phyloP scores from a whole-genome alignment of 2,329 filamentous ascomycete species.

The Colletotrichum tropicicola region DNA sequence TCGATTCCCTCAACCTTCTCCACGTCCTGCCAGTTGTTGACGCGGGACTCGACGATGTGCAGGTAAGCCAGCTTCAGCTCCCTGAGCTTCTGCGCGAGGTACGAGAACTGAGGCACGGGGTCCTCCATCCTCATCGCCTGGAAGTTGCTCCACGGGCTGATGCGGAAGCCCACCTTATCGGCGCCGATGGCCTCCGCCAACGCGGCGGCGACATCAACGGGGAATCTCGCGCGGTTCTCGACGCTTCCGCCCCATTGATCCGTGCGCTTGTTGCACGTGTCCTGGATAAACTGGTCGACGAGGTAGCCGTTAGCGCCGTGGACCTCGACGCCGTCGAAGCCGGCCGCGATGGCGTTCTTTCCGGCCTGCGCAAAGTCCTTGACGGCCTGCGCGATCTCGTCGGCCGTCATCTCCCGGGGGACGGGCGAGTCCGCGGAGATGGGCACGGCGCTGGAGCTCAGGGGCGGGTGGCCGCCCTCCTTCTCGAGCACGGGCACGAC shows the following conservation, averaged over 20 bases:
- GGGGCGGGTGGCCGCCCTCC: constrained; percentile 38
- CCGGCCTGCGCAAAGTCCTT: constrained; percentile 62
- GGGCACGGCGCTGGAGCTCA: constrained; percentile 39
- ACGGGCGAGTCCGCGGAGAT: constrained; percentile 57
- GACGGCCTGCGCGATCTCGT: constrained; percentile 71
- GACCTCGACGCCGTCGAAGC: constrained; percentile 76
- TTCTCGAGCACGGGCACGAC: constrained; percentile 35
- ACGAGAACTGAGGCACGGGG: constrained; percentile 69
- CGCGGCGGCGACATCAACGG: constrained; percentile 57
- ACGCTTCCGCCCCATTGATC: constrained; percentile 63
- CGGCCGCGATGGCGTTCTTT: constrained; percentile 66
- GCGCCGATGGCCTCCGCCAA: constrained; percentile 54
- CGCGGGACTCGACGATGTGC: constrained; percentile 68
- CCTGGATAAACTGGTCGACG: constrained; percentile 67
- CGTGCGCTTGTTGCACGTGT: constrained; percentile 57
- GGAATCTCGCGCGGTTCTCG: constrained; percentile 60
- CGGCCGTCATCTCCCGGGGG: constrained; percentile 69
- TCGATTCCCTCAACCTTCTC: constrained; percentile 44
- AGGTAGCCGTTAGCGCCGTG: constrained; percentile 69
- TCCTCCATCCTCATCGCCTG: constrained; percentile 72
- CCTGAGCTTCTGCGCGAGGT: constrained; percentile 62
- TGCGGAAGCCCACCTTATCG: constrained; percentile 62
- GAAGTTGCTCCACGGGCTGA: constrained; percentile 69
- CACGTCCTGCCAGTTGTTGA: constrained; percentile 51
- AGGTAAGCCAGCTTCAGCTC: constrained; percentile 66